Conservation (phyloP, 208 protist genomes). For the Acanthamoeba sp. region DNA sequence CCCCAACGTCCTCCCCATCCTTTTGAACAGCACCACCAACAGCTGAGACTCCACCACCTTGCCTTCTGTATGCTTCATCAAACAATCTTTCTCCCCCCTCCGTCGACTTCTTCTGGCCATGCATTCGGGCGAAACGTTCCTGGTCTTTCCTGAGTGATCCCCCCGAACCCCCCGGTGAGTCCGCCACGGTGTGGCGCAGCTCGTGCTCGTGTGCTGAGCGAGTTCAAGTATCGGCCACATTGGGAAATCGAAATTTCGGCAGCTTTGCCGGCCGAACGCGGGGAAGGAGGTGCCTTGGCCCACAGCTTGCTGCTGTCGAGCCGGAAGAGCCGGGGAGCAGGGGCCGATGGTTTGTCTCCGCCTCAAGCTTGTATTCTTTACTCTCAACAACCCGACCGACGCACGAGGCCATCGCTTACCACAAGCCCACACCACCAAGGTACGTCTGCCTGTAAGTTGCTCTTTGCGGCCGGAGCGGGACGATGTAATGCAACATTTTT, state of each 20-base stretch:
- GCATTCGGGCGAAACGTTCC: background rate
- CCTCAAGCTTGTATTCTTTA: no score
- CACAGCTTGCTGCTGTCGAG: background rate
- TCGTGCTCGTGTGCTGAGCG: background rate
- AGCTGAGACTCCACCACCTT: background rate
- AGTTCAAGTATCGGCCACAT: background rate
- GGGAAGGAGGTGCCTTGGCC: no score
- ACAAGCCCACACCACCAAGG: no score
- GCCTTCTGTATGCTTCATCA: background rate
- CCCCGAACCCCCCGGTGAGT: no score
- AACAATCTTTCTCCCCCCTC: background rate
- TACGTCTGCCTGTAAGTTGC: no score
- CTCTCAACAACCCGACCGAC: background rate
- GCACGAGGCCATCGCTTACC: no score
- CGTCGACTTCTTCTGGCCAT: background rate
- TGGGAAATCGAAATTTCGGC: background rate
- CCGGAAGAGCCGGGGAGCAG: background rate
- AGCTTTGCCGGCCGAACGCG: background rate
- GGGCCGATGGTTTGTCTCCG: no score
- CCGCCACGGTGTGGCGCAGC: no score
- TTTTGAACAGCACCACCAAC: conserved; percentile 2
- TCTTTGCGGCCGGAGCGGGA: no score
- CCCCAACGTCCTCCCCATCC: conserved; percentile 56
- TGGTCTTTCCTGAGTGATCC: background rate
- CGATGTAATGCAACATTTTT: no score